Base-by-base conservation (phyloP, 2,329 filamentous ascomycete genomes). In the Rosellinia necatrix region DNA sequence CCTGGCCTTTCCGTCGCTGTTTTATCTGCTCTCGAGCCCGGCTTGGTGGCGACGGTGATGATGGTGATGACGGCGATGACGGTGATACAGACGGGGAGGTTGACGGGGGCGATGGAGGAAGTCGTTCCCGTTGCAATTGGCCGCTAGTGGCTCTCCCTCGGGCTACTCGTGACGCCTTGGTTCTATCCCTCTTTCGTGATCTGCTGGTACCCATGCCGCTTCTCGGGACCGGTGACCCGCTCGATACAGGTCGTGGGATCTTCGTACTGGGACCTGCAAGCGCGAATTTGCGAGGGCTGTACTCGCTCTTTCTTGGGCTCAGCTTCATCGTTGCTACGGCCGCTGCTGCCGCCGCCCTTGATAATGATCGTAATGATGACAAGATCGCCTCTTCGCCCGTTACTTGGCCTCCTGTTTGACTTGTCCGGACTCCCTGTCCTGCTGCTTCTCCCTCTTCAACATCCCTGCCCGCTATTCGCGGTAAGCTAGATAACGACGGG, bases 261-360 rank as follows among this genome's bases (percentile, higher is more conserved):
- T 47, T 53, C 27, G 41, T 42, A 10, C 40, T 15, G 24, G 53
- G 40, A 8, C 38, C 53, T 15, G 29, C 34, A 10, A 35, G 49
- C 38, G 52, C 13, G 17, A 51, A 51, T 25, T 52, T 56, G 34
- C 47, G 41, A 30, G 50, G 32, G 15, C 43, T 51, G 19, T 42
- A 49, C 13, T 58, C 48, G 34, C 30, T 53, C 34, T 42, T 37
- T 19, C 41, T 50, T 17, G 40, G 21, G 24, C 25, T 51, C 17
- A 22, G 29, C 15, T 24, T 48, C 24, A 40, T 46, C 25, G 35
- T 41, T 34, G 21, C 24, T 38, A 5, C 19, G 29, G n/a, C 19
- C 51, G 5, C 19, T 29, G n/a, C 17, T 53, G 22, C 34, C 12
- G 30, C 27, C 34, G 32, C 37, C 8, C 47, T 32, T n/a, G 51